Base-by-base conservation (phyloP, 1,284 basidiomycete species). In the Mixia osmundae region DNA sequence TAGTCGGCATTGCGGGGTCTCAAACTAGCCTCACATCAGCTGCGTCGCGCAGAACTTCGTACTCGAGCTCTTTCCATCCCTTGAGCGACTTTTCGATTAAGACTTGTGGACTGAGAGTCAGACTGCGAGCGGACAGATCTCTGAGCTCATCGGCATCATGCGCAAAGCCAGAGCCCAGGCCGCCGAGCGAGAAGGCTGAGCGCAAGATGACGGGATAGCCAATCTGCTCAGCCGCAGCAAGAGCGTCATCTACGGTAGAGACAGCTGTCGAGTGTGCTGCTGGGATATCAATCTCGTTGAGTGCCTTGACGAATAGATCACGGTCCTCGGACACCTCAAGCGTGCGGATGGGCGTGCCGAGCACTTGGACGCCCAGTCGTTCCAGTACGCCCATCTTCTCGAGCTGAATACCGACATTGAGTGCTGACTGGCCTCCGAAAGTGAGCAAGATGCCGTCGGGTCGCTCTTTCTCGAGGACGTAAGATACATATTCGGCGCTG, bases 51-150 rank as follows among this genome's bases (percentile, higher is more conserved):
- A 97, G 87, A 39, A 97, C 91, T 59, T 97, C 91, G 54, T 97
- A 99, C 61, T 99, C 91, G 49, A 94, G 68, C 63, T 99, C 91
- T 57, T 97, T 99, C 91, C 91, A 99, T 31, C 91, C 91, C 61
- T 95, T 95, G 72, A 99, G 78, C 51, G 78, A 85, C 49, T 85
- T 79, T 60, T 97, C 91, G 48, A 97, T 87, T 39, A 99, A 67
- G 33, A 97, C 82, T 58, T 97, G 91, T 33, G 91, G 91, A 49
- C 74, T 79, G 25, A 95, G 65, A 54, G 72, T 75, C 42, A 99
- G 68, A 54, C 76, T 74, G 58, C 78, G 87, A 25, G 91, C 87
- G 36, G 82, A 71, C 16, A 99, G 65, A 58, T 97, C 87, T 40
- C 85, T 75, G 39, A 99, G 64, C 63, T 97, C 89, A 45, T 95